Evolutionary conservation across 495 filamentous ascomycete genomes (phyloP), one percentile per base, ranked within the genome.

Genomic region (Neurospora sp.): DNA sequence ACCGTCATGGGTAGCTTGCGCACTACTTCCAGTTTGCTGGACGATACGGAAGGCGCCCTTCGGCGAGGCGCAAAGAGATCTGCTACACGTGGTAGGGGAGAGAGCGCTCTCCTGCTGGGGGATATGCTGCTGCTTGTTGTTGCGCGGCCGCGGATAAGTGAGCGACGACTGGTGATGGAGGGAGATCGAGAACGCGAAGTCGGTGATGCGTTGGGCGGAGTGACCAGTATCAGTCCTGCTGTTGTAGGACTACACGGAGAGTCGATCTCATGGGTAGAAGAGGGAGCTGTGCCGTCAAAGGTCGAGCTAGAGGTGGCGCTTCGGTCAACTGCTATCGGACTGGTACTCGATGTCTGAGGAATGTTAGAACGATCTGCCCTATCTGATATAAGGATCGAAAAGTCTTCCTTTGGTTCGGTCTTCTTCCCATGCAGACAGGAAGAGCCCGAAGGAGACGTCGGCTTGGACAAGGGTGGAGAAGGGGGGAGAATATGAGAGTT

Each of bases 51-150:
- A 18, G 10, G 46, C 7, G 42, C 70, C 35, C 42, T 35, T 66
- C 70, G 82, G 20, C 75, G 80, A n/a, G 90, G 86, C 39, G 85
- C 83, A 75, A 91, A 89, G 20, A 94, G 82, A 69, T 91, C 89
- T 3, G 90, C 90, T 8, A 88, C 82, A 3, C 90, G 83, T 11
- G 91, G 91, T 74, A 94, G 84, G 0, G 92, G 91, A 6, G 92
- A 93, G n/a, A 91, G 83, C 42, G 87, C 86, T 37, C 89, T 87
- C 74, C 87, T 82, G 71, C 85, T 87, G 7, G 90, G 87, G 42
- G 83, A 83, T 44, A 85, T 77, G 70, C 76, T 82, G 66, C 76
- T 78, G 68, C 73, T 76, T 59, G 80, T 80, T 1, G 79, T 82
- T 20, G 78, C 77, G 14, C 81, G 79, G 31, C 76, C 74, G 41